These are phyloP conservation scores for Glycyrrhiza uralensis DNA, from an alignment of 306 rosid genomes.

Conservation along the genomic window DNA sequence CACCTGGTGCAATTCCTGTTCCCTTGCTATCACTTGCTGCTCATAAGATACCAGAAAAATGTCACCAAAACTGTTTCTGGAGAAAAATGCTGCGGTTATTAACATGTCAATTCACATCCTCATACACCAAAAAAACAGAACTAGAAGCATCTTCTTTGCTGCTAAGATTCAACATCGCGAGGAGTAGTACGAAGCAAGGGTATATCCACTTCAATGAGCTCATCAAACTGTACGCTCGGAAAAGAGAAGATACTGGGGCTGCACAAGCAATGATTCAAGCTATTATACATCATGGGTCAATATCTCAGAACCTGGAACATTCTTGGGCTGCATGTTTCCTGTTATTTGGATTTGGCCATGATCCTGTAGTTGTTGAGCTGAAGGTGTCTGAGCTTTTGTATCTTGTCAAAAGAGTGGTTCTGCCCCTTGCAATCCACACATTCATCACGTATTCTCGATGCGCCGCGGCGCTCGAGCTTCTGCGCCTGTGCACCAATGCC, in stretches of 20 bases:
- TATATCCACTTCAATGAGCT: constrained; percentile 64
- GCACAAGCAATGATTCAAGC: constrained; percentile 81
- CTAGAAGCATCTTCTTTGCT: constrained; percentile 83
- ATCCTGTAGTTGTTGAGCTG: constrained; percentile 64
- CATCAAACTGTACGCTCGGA: constrained; percentile 57
- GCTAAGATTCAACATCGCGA: constrained; percentile 71
- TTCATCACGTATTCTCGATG: constrained; percentile 81
- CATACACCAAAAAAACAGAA: constrained; percentile 64
- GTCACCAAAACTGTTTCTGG: constrained; percentile 46
- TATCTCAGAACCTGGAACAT: constrained; percentile 62
- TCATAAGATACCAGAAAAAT: constrained; percentile 63
- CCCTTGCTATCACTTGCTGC: constrained; percentile 68
- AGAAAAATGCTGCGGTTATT: constrained; percentile 49
- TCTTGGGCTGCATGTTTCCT: constrained; percentile 86
- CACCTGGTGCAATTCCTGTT: constrained; percentile 68
- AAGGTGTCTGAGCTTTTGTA: constrained; percentile 59
- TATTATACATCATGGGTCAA: constrained; percentile 56
- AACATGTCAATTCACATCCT: constrained; percentile 59
- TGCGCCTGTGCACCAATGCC: constrained; percentile 71
- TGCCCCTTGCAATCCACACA: constrained; percentile 73
- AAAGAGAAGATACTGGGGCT: constrained; percentile 54
- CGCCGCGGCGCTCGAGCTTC: constrained; percentile 69
- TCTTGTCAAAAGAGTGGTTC: constrained; percentile 61
- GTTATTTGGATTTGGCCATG: constrained; percentile 68
- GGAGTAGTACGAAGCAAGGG: constrained; percentile 61